Evolutionary conservation across 2,329 filamentous ascomycete species (phyloP).

Genomic region (Tolypocladium nubicola): DNA sequence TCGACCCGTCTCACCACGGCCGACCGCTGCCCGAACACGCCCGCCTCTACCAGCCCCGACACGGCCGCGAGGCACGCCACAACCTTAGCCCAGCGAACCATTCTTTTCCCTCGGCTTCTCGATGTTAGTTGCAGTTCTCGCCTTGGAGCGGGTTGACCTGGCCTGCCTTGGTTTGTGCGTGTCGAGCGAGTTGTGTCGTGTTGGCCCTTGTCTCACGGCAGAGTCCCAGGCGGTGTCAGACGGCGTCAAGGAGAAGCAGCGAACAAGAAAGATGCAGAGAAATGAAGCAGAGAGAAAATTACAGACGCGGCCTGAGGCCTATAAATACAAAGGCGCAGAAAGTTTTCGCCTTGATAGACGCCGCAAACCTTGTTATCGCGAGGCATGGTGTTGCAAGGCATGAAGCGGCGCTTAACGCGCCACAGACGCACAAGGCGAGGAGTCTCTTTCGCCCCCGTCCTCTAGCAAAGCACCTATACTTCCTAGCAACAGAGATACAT

Average conservation of each 20-base stretch:
- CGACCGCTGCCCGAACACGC: neutral
- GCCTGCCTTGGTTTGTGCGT: neutral
- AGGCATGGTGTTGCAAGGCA: neutral
- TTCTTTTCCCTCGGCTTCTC: neutral
- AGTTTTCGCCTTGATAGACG: neutral
- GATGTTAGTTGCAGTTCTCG: no score
- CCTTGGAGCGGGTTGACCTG: no score
- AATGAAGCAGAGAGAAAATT: neutral
- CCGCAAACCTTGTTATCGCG: neutral
- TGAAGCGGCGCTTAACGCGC: neutral
- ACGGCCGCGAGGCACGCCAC: neutral
- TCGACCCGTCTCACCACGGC: neutral
- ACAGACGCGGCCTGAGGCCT: neutral
- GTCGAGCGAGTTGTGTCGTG: neutral
- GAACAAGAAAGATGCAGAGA: neutral
- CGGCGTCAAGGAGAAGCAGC: neutral
- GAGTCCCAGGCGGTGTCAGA: neutral
- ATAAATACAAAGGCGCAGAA: neutral
- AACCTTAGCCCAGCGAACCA: neutral
- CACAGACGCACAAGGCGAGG: neutral
- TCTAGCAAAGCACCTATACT: no score
- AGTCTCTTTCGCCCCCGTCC: no score
- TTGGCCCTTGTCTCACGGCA: neutral
- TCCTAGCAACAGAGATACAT: no score
- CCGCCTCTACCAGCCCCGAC: neutral